Percentiles rank a stretch among this genome's conserved stretches.
phyloP scores from a whole-genome alignment of 108 stramenopile genomes.

The Nitzschia sp. region DNA sequence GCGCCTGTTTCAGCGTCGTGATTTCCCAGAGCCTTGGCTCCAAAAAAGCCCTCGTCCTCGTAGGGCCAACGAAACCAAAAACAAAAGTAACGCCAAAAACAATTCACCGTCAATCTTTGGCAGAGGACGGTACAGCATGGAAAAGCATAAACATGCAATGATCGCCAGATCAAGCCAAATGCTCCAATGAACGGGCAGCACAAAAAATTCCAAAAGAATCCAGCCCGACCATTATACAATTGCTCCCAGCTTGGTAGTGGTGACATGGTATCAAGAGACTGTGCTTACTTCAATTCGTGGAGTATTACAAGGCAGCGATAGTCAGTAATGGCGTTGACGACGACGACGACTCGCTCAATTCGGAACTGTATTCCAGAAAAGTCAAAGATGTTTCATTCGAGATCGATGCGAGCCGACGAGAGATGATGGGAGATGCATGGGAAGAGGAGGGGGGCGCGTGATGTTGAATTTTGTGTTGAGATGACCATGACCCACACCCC shows the following conservation, averaged over 20 bases:
- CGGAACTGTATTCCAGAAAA: too few species aligned
- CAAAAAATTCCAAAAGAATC: constrained; percentile 25
- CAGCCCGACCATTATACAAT: constrained; percentile 21
- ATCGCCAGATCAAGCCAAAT: constrained; percentile 35
- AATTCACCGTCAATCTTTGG: constrained; percentile 31
- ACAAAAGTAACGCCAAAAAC: constrained; percentile 34
- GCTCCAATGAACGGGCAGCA: constrained; percentile 45
- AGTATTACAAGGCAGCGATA: too few species aligned
- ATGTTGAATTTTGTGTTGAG: too few species aligned
- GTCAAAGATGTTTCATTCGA: too few species aligned
- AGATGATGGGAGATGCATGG: too few species aligned
- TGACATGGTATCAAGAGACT: too few species aligned
- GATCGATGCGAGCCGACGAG: too few species aligned
- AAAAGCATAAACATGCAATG: constrained; percentile 31
- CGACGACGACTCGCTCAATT: too few species aligned
- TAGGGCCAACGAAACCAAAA: constrained; percentile 38
- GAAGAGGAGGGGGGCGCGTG: too few species aligned
- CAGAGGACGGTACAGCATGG: constrained; percentile 39
- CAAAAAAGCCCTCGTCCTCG: constrained; percentile 44
- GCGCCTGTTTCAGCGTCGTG: constrained; percentile 8
- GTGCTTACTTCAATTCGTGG: too few species aligned
- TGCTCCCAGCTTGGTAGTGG: constrained; percentile 9
- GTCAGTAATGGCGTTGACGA: too few species aligned
- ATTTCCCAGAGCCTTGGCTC: constrained; percentile 41
- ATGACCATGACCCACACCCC: too few species aligned